phyloP scores from a whole-genome alignment of 208 protist genomes.

The Perkinsela sp. region DNA sequence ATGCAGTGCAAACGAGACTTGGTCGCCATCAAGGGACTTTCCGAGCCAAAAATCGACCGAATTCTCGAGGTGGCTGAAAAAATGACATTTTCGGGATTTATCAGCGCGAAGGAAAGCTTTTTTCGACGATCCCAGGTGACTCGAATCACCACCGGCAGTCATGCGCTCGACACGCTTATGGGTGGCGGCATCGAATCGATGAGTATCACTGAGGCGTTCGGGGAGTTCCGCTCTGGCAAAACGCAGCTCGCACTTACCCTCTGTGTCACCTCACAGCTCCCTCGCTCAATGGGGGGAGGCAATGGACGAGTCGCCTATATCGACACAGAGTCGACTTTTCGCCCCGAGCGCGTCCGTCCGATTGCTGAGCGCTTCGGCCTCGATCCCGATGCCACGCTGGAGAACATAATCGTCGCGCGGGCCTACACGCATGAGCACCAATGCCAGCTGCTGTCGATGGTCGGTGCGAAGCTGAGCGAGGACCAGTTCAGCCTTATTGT shows the following conservation, averaged over 20 bases:
- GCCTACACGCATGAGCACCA: conserved; percentile 85
- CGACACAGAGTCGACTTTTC: conserved; percentile 93
- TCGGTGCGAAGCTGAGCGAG: conserved; percentile 64
- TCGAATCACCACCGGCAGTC: conserved; percentile 74
- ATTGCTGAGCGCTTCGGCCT: conserved; percentile 84
- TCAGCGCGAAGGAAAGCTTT: conserved; percentile 49
- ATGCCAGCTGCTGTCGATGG: conserved; percentile 54
- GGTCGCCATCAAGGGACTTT: conserved; percentile 81
- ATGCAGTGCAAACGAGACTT: conserved; percentile 70
- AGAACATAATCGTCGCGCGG: conserved; percentile 87
- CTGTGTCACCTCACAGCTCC: conserved; percentile 83
- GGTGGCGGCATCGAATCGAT: conserved; percentile 85
- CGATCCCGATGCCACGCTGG: conserved; percentile 55
- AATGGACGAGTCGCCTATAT: conserved; percentile 80
- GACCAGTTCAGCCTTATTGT: conserved; percentile 73
- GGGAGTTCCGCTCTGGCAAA: conserved; percentile 96
- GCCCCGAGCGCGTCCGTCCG: conserved; percentile 75
- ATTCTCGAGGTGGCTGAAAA: conserved; percentile 77
- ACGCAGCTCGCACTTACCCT: conserved; percentile 90
- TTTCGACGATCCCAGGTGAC: conserved; percentile 52
- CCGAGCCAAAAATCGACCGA: conserved; percentile 90
- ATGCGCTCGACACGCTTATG: conserved; percentile 67
- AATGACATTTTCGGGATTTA: conserved; percentile 42
- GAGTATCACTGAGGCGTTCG: conserved; percentile 89
- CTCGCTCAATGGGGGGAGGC: conserved; percentile 52